Evolutionary conservation across 2,329 filamentous ascomycete genomes (phyloP).

Genomic region (Colletotrichum higginsianum): DNA sequence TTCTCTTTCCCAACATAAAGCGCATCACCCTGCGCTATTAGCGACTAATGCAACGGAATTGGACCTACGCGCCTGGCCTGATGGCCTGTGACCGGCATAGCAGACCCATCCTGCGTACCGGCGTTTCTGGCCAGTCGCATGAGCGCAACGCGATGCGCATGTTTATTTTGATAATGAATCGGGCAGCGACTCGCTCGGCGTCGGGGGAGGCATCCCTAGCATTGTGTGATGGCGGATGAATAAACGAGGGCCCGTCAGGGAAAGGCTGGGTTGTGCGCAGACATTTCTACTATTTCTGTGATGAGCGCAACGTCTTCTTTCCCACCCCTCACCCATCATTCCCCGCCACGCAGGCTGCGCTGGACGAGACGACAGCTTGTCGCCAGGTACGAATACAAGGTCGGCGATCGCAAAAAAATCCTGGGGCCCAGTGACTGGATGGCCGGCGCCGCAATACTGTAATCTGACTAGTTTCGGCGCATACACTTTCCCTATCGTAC

Average conservation of each 20-base stretch:
- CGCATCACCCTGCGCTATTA: conserved; percentile 12
- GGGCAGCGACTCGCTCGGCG: conserved; percentile 28
- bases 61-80: conserved; percentile 37
- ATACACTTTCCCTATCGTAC: conserved; percentile 17
- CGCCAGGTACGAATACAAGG: conserved; percentile 9
- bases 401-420: neutral
- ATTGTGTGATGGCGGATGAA: conserved; percentile 22
- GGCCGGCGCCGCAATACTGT: conserved; percentile 15
- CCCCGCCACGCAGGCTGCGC: conserved; percentile 50
- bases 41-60: conserved; percentile 30
- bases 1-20: conserved; percentile 2
- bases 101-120: conserved; percentile 27
- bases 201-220: conserved; percentile 9
- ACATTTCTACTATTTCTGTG: conserved; percentile 35
- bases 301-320: conserved; percentile 47
- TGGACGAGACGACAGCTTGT: conserved; percentile 10
- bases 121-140: conserved; percentile 39
- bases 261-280: conserved; percentile 34
- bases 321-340: conserved; percentile 45
- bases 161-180: conserved; percentile 35
- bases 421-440: conserved; percentile 5
- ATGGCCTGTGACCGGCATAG: conserved; percentile 28
- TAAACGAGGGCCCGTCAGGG: conserved; percentile 23
- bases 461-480: conserved; percentile 38
- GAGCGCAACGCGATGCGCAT: conserved; percentile 39